phyloP scores from a whole-genome alignment of 495 filamentous ascomycete species.

The Opeltia flavorubescens region DNA sequence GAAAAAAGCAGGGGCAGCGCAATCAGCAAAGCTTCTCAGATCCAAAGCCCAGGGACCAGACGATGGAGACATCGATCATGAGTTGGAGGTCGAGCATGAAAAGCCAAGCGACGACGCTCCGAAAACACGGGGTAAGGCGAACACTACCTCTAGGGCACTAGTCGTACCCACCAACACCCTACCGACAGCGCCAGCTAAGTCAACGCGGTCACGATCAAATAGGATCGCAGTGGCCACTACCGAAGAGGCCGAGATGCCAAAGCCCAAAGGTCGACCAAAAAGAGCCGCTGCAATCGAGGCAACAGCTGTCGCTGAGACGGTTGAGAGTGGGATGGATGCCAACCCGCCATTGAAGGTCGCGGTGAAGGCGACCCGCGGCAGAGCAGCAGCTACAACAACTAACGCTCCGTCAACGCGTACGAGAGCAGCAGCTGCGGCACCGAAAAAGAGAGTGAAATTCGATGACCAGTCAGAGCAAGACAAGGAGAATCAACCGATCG shows the following conservation, averaged over 20 bases:
- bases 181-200: not conserved
- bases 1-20: not conserved
- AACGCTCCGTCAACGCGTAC: conserved; percentile 2
- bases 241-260: not conserved
- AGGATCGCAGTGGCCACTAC: not conserved
- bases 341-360: not conserved
- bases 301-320: not conserved
- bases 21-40: conserved; percentile 2
- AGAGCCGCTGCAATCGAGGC: conserved; percentile 16
- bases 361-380: conserved; percentile 12
- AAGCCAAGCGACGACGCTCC: not conserved
- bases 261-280: conserved; percentile 28
- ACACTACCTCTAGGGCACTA: conserved; percentile 9
- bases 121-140: conserved; percentile 7
- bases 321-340: not conserved
- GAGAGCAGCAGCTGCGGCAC: conserved; percentile 16
- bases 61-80: conserved; percentile 3
- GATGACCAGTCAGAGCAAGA: conserved; percentile 27
- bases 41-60: conserved; percentile 7
- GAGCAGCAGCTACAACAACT: conserved; percentile 2
- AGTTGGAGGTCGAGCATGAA: conserved; percentile 1
- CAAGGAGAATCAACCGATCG: conserved; percentile 23
- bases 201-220: not conserved
- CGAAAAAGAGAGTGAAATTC: conserved; percentile 42
- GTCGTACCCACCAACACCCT: not conserved